phyloP scores from a whole-genome alignment of 2,329 filamentous ascomycete genomes.

The Fusarium nodosum region DNA sequence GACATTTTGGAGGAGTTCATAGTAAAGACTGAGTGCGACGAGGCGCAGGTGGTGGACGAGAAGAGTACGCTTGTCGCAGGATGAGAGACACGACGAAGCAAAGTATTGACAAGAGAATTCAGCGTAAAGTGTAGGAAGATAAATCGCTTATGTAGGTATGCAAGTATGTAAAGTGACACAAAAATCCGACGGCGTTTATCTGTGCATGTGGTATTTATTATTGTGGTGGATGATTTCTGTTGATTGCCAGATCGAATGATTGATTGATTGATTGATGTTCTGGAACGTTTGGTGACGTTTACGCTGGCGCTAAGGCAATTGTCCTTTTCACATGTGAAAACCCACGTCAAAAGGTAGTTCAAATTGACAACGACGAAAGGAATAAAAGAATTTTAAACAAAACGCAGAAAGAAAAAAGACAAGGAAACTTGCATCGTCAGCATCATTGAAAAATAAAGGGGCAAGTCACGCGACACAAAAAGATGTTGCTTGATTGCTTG shows the following conservation, averaged over 20 bases:
- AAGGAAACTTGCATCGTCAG: constrained; percentile 11
- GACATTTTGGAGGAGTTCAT: constrained; percentile 57
- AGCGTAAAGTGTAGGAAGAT: background rate
- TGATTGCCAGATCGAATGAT: background rate
- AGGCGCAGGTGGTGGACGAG: constrained; percentile 9
- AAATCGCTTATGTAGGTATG: background rate
- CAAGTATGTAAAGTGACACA: background rate
- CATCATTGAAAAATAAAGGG: constrained; percentile 26
- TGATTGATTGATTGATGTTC: background rate
- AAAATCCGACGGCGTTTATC: constrained; percentile 5
- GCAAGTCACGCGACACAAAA: constrained; percentile 46
- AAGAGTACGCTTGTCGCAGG: background rate
- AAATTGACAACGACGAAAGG: background rate
- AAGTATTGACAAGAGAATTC: background rate
- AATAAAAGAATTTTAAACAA: background rate
- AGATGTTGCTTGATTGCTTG: background rate
- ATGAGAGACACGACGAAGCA: background rate
- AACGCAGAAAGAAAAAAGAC: background rate
- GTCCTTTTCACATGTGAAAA: constrained; percentile 8
- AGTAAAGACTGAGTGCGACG: background rate
- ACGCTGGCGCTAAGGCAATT: constrained; percentile 1
- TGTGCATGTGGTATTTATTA: background rate
- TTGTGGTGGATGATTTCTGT: background rate
- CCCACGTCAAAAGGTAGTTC: background rate
- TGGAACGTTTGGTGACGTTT: constrained; percentile 7